Base-by-base conservation (phyloP, 2,329 filamentous ascomycete genomes). In the Calonectria naviculata region DNA sequence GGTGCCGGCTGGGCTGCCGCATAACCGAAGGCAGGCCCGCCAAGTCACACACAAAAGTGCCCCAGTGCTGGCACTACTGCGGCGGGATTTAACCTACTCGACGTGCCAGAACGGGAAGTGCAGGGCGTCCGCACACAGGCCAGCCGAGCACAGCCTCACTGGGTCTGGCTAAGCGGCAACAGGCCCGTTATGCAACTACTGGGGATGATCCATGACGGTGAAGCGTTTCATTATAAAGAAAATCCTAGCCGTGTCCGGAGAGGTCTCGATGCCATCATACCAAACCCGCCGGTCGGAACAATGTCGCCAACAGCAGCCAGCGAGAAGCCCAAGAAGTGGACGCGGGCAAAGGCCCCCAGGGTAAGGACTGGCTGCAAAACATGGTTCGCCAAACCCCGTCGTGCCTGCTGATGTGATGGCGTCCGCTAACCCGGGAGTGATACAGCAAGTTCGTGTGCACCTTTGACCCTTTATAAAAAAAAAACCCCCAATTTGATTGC, bases 321-420 rank as follows among this genome's bases (percentile, higher is more conserved):
- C 29, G 68, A 70, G 8, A 71, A 64, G 34, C 64, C 64, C 19
- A 56, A 62, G 49, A 71, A 64, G 29, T 71, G 68, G 68, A 71
- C 68, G 6, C 28, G 68, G 41, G 68, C 68, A 26, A 71, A 68
- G 41, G 68, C 68, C 24, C 68, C 68, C 29, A 67, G 65, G 46
- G 68, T 71, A 34, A 67, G 68, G 46, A 71, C 68, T 26, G 68
- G 68, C 24, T 71, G 68, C 42, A 67, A 67, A 52, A 71, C 68
- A 41, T 71, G 68, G 68, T 71, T 64, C 34, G 68, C 49, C 47
- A 29, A 9, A 24, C 36, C 44, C 46, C 24, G 26, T 41, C 8
- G 36, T 44, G n/a, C 44, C n/a, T 21, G 13, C 34, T 47, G 52
- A 60, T 49, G 13, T 29, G 58, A 47, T 19, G 47, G 24, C 26